These are phyloP conservation scores for Globisporangium mamillatum DNA, from an alignment of 352 stramenopile species.

Conservation along the genomic window DNA sequence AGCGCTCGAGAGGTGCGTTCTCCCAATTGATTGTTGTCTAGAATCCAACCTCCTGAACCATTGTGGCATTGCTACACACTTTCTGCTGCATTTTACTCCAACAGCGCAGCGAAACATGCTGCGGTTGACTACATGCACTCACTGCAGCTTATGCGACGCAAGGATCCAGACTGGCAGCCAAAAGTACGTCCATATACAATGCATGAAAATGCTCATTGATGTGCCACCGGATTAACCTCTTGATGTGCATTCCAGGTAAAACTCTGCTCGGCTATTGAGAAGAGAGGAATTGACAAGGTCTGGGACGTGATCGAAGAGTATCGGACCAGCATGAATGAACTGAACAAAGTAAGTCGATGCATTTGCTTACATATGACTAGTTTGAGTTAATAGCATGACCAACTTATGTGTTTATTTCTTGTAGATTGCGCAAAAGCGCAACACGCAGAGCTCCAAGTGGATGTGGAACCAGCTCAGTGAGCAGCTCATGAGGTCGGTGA, in stretches of 20 bases:
- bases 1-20: conserved; percentile 48
- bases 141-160: conserved; percentile 78
- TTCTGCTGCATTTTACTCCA: background rate
- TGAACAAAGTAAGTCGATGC: conserved; percentile 41
- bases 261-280: conserved; percentile 65
- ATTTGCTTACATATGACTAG: background rate
- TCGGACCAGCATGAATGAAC: conserved; percentile 46
- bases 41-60: background rate
- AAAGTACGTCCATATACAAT: conserved; percentile 29
- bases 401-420: background rate
- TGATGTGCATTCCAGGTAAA: conserved; percentile 39
- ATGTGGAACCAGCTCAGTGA: conserved; percentile 81
- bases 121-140: conserved; percentile 79
- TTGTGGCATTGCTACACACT: background rate
- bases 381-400: background rate
- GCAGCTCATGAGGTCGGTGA: conserved; percentile 68
- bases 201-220: background rate
- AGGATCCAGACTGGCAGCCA: conserved; percentile 80
- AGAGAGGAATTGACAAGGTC: conserved; percentile 69
- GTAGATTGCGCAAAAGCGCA: conserved; percentile 66
- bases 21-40: background rate
- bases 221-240: background rate
- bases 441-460: conserved; percentile 72
- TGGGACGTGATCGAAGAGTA: conserved; percentile 67
- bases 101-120: conserved; percentile 65